Conservation (phyloP, 208 protist species). For the Trypanosoma platydactyli region DNA sequence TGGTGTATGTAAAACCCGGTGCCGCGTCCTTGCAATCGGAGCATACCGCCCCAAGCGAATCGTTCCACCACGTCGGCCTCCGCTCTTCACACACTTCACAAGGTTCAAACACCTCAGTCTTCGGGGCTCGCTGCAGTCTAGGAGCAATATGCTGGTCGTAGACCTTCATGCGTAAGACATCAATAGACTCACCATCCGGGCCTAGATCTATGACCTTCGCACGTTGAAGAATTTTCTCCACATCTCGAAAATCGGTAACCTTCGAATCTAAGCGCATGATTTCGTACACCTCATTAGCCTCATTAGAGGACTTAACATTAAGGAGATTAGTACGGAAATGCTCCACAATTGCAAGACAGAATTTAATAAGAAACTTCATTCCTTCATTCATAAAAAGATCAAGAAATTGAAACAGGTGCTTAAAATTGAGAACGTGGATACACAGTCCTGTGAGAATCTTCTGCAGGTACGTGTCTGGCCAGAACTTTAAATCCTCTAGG, state of each 20-base stretch:
- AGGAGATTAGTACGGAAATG: slow-evolving; percentile 81
- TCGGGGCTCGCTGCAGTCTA: slow-evolving; percentile 75
- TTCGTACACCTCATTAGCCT: slow-evolving; percentile 80
- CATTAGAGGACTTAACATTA: slow-evolving; percentile 41
- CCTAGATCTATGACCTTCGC: slow-evolving; percentile 71
- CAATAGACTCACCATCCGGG: slow-evolving; percentile 47
- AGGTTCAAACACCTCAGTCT: slow-evolving; percentile 81
- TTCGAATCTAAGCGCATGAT: slow-evolving; percentile 84
- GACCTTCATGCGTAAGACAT: slow-evolving; percentile 62
- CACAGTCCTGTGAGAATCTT: slow-evolving; percentile 91
- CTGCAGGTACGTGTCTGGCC: slow-evolving; percentile 91
- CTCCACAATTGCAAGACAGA: slow-evolving; percentile 82
- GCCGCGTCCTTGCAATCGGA: slow-evolving; percentile 52
- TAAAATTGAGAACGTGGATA: slow-evolving; percentile 85
- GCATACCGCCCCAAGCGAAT: slow-evolving; percentile 77
- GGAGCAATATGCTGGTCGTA: slow-evolving; percentile 74
- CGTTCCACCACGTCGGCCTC: slow-evolving; percentile 72
- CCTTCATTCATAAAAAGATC: slow-evolving; percentile 82
- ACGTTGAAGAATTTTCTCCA: slow-evolving; percentile 60
- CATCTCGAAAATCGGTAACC: slow-evolving; percentile 50
- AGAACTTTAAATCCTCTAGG: slow-evolving; percentile 78
- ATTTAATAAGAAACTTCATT: slow-evolving; percentile 79
- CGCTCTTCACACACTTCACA: slow-evolving; percentile 73
- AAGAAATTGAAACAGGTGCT: slow-evolving; percentile 83
- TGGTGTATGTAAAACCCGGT: slow-evolving; percentile 46